Conservation (phyloP, 768 basidiomycete genomes). For the Macrolepiota dolichaula region DNA sequence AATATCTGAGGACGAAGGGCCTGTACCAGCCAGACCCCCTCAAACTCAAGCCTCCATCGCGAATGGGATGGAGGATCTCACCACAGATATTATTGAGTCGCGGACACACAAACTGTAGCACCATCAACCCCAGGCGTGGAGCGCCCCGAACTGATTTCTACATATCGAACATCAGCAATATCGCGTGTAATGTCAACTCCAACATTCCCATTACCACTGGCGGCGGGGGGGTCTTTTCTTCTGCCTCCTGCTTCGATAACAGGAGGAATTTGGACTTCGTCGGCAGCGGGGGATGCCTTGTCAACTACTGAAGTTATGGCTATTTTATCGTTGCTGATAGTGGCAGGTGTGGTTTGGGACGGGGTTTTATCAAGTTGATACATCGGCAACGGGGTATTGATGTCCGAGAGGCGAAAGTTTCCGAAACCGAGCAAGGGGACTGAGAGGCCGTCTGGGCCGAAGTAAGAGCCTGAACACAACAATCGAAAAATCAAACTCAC, state of each 20-base stretch:
- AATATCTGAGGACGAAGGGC: not conserved
- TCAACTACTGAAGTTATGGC: not conserved
- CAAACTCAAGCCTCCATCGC: not conserved
- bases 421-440: constrained; percentile 65
- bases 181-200: not conserved
- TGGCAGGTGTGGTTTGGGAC: not conserved
- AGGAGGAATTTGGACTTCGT: not conserved
- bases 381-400: constrained; percentile 11
- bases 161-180: not conserved
- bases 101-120: not conserved
- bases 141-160: not conserved
- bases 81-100: not conserved
- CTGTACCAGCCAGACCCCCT: not conserved
- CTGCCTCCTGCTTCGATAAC: too few relatives aligned
- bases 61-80: not conserved
- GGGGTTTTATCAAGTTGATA: not conserved
- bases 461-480: not conserved
- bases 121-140: not conserved
- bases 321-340: not conserved
- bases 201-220: not conserved
- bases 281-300: not conserved
- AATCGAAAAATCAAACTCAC: constrained; percentile 37
- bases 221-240: not conserved
- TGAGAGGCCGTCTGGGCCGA: constrained; percentile 55
- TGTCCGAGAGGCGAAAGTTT: constrained; percentile 18